Evolutionary conservation across 2,329 filamentous ascomycete species (phyloP).

Genomic region (Aspergillus vadensis): DNA sequence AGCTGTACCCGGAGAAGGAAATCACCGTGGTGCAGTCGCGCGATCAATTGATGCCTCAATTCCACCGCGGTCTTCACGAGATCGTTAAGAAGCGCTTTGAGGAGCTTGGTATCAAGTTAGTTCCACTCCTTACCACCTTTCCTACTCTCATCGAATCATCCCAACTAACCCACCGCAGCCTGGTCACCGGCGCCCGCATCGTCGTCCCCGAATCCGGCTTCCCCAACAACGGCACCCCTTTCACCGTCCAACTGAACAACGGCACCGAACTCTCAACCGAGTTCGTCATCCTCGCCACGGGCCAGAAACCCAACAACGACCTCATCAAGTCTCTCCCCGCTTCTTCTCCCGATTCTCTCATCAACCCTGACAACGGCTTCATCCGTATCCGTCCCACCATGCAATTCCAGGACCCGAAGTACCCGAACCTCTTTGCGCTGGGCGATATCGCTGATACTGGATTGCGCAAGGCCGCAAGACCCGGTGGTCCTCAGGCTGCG

Average conservation of each 20-base stretch:
- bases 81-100: conserved; percentile 37
- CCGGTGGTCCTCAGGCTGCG: conserved; percentile 34
- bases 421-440: conserved; percentile 37
- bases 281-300: conserved; percentile 51
- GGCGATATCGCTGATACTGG: conserved; percentile 42
- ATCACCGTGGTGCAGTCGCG: conserved; percentile 54
- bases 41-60: conserved; percentile 38
- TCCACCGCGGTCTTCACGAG: conserved; percentile 34
- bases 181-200: conserved; percentile 35
- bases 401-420: conserved; percentile 35
- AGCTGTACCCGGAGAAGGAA: conserved; percentile 50
- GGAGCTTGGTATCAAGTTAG: conserved; percentile 33
- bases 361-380: conserved; percentile 39
- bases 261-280: conserved; percentile 35
- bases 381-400: conserved; percentile 37
- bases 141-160: neutral
- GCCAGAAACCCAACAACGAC: conserved; percentile 51
- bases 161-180: conserved; percentile 9
- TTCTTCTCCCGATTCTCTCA: conserved; percentile 23
- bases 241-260: conserved; percentile 34
- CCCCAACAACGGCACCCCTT: conserved; percentile 26
- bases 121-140: neutral
- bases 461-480: conserved; percentile 38
- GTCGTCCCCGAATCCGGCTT: conserved; percentile 31
- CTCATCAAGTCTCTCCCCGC: conserved; percentile 39